A percentile compares a stretch with the other conserved stretches of the same genome.
Conservation (phyloP, 2,329 filamentous ascomycete genomes). For the Aspergillus fijiensis region DNA sequence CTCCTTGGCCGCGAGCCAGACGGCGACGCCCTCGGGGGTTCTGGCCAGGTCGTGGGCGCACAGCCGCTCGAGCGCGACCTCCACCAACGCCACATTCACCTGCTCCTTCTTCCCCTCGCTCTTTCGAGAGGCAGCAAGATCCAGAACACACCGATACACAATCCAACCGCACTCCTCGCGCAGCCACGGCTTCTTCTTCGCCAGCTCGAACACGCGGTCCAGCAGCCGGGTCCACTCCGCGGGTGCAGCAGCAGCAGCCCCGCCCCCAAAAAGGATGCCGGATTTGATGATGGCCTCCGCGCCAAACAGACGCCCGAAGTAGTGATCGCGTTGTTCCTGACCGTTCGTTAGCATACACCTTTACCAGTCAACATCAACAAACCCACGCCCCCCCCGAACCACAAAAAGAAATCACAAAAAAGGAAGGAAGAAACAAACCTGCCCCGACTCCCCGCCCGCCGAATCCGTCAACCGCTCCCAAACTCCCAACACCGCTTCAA, state of each 20-base stretch:
- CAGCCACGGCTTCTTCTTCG: conserved; percentile 82
- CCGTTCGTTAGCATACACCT: conserved; percentile 41
- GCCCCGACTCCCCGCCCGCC: conserved; percentile 53
- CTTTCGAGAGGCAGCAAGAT: conserved; percentile 39
- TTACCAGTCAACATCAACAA: too few species aligned
- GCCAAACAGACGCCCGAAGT: conserved; percentile 83
- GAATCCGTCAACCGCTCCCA: conserved; percentile 54
- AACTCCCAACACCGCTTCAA: conserved; percentile 50
- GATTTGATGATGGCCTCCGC: conserved; percentile 83
- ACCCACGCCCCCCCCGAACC: neutral
- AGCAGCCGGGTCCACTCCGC: conserved; percentile 61
- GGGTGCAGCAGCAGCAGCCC: conserved; percentile 39
- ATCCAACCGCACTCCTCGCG: conserved; percentile 84
- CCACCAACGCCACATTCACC: conserved; percentile 51
- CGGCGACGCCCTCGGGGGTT: conserved; percentile 83
- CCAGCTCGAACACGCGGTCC: conserved; percentile 69
- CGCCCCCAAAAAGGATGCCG: conserved; percentile 63
- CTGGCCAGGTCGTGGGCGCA: conserved; percentile 66
- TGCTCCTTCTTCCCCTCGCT: conserved; percentile 19
- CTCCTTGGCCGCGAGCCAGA: conserved; percentile 74
- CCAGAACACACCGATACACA: conserved; percentile 69
- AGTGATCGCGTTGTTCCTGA: conserved; percentile 82
- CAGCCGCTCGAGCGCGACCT: conserved; percentile 63
- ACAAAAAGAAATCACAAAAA: neutral
- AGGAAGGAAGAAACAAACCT: conserved; percentile 41